These are phyloP conservation scores for Arthroderma sp. DNA, from an alignment of 2,329 filamentous ascomycete genomes.

Conservation along the genomic window DNA sequence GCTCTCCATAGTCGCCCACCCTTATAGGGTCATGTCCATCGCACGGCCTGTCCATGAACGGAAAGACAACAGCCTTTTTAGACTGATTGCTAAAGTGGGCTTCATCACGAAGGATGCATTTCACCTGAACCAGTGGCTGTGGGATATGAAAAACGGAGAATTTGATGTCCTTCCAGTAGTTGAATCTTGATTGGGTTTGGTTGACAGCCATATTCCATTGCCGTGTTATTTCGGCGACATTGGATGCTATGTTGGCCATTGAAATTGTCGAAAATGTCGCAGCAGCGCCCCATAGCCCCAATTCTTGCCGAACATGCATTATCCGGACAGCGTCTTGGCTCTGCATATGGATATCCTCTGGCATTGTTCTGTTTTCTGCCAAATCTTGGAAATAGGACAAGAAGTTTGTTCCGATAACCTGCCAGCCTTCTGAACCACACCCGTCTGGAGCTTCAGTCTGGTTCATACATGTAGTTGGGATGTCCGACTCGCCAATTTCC, in stretches of 20 bases:
- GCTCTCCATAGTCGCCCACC: too few species aligned
- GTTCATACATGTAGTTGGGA: not conserved
- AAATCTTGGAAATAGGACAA: not conserved
- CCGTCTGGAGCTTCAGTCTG: too few species aligned
- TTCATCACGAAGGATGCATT: not conserved
- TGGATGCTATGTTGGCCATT: not conserved
- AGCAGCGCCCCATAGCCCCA: not conserved
- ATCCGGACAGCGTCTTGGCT: not conserved
- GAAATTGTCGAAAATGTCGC: not conserved
- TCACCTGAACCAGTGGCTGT: not conserved
- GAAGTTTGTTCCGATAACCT: not conserved
- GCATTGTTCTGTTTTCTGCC: not conserved
- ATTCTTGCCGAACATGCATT: not conserved
- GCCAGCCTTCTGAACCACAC: not conserved
- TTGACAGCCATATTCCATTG: not conserved
- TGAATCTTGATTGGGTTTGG: not conserved
- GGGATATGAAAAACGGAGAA: not conserved
- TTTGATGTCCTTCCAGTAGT: not conserved
- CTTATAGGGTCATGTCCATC: too few species aligned
- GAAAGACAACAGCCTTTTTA: not conserved
- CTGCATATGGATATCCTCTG: not conserved
- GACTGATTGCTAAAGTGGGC: not conserved
- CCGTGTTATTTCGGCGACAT: not conserved
- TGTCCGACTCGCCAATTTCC: not conserved
- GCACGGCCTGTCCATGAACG: not conserved